A percentile compares a stretch with the other conserved stretches of the same genome.
Evolutionary conservation across 306 rosid species (phyloP).

Genomic region (Ormosia emarginata): DNA sequence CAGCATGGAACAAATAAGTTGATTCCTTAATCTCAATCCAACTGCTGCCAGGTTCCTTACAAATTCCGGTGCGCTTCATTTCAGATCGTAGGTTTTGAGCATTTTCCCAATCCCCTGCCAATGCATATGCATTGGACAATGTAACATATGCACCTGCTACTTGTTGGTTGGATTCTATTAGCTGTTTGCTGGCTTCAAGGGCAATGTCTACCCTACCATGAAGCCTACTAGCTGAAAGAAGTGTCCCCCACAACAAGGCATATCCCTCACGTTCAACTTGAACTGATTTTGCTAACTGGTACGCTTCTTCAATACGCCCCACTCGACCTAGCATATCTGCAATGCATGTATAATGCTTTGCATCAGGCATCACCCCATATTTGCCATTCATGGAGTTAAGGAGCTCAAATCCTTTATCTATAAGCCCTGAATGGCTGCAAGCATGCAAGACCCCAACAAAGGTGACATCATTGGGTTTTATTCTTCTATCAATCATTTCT

Average conservation of each 20-base stretch:
- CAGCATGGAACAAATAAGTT: conserved; percentile 61
- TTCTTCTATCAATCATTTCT: conserved; percentile 62
- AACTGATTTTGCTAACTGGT: conserved; percentile 60
- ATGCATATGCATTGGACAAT: conserved; percentile 67
- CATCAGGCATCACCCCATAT: conserved; percentile 56
- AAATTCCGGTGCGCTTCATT: conserved; percentile 60
- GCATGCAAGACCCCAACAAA: conserved; percentile 80
- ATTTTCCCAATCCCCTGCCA: conserved; percentile 74
- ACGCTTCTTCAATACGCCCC: conserved; percentile 68
- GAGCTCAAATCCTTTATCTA: conserved; percentile 64
- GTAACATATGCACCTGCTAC: conserved; percentile 70
- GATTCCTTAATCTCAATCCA: conserved; percentile 78
- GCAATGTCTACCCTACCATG: conserved; percentile 86
- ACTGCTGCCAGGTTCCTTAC: conserved; percentile 83
- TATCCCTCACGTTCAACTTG: conserved; percentile 34
- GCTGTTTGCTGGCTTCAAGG: conserved; percentile 53
- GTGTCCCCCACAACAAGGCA: conserved; percentile 71
- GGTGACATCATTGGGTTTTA: conserved; percentile 69
- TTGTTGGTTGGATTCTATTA: conserved; percentile 66
- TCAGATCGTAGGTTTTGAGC: conserved; percentile 48
- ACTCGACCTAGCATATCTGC: conserved; percentile 81
- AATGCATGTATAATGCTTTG: conserved; percentile 70
- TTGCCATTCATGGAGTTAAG: conserved; percentile 56
- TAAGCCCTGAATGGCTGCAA: conserved; percentile 85
- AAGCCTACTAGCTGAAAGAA: conserved; percentile 82